Conservation (phyloP, 176 grass and related monocot genomes). For the Hordeum vulgare region MorexV3_pseudomolecules_assembly NC_058523.1:150725715-150726214, state of each 20-base stretch:
- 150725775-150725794: slow-evolving; percentile 43
- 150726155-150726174: slow-evolving; percentile 71
- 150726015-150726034: not conserved
- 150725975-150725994: slow-evolving; percentile 57
- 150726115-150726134: slow-evolving; percentile 73
- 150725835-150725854: slow-evolving; percentile 65
- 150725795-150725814: slow-evolving; percentile 30
- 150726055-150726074: not conserved
- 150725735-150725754: slow-evolving; percentile 53
- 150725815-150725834: slow-evolving; percentile 82
- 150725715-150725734: slow-evolving; percentile 64
- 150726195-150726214: slow-evolving; percentile 23
- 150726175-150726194: slow-evolving; percentile 52
- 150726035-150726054: not conserved
- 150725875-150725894: not conserved
- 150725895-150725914: slow-evolving; percentile 27
- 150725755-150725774: slow-evolving; percentile 47
- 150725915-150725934: slow-evolving; percentile 46
- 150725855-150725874: slow-evolving; percentile 33
- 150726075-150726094: not conserved
- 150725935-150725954: slow-evolving; percentile 44
- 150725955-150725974: slow-evolving; percentile 80
- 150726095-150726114: slow-evolving; percentile 36
- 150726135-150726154: slow-evolving; percentile 82
- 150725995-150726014: not conserved